Conservation (phyloP, 306 rosid genomes). For the Dicorynia guianensis region DNA sequence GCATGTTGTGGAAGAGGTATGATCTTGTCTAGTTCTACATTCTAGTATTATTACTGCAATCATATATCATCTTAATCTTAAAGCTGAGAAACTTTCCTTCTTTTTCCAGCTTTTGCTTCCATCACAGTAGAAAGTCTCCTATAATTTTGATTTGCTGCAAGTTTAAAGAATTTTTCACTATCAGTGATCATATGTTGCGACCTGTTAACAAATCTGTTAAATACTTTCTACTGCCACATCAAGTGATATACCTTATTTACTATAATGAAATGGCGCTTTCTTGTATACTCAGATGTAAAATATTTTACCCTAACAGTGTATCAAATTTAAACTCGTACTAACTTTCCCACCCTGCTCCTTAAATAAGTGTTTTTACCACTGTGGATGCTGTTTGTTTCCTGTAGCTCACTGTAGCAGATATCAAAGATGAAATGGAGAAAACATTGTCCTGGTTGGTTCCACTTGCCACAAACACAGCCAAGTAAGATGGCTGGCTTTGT, state of each 20-base stretch:
- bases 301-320: too few relatives aligned
- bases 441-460: conserved; percentile 82
- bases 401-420: conserved; percentile 68
- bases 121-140: conserved; percentile 18
- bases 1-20: conserved; percentile 69
- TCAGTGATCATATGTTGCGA: too few relatives aligned
- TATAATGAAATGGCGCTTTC: too few relatives aligned
- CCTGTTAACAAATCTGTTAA: too few relatives aligned
- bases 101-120: conserved; percentile 36
- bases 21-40: conserved; percentile 31
- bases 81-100: conserved; percentile 16
- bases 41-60: not conserved
- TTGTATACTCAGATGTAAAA: too few relatives aligned
- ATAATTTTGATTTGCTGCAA: not conserved
- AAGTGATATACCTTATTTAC: too few relatives aligned
- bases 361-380: not conserved
- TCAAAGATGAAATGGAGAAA: conserved; percentile 81
- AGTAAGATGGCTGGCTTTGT: conserved; percentile 57
- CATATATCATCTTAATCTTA: not conserved
- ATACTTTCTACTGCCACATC: too few relatives aligned
- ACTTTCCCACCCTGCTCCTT: too few relatives aligned
- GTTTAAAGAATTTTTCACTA: too few relatives aligned
- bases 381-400: conserved; percentile 34
- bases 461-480: conserved; percentile 79
- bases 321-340: too few relatives aligned